Base-by-base conservation (phyloP, 2,329 filamentous ascomycete species). In the Rosellinia necatrix region DNA sequence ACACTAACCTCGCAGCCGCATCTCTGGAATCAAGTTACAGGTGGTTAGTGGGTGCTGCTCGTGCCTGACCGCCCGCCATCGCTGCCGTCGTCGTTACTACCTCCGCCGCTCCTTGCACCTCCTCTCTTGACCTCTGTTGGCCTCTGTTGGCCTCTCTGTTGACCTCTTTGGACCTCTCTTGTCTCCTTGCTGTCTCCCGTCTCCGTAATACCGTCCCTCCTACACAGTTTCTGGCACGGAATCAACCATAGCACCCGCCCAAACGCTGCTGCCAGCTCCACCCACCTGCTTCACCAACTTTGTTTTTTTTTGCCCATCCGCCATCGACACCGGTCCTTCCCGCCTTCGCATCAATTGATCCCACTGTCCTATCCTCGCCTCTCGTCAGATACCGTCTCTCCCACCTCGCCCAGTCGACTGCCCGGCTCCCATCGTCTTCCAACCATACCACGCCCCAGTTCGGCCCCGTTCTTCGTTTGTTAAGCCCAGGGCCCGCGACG, bases 171-270 rank as follows among this genome's bases (percentile, higher is more conserved):
- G n/a, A n/a, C n/a, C n/a, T n/a, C n/a, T n/a, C n/a, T n/a, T n/a
- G n/a, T n/a, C n/a, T n/a, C n/a, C n/a, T n/a, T n/a, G n/a, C n/a
- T n/a, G n/a, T n/a, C n/a, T n/a, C n/a, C n/a, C n/a, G n/a, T n/a
- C n/a, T n/a, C n/a, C n/a, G n/a, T n/a, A n/a, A n/a, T n/a, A n/a
- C n/a, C n/a, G n/a, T n/a, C n/a, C n/a, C n/a, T n/a, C 30, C 30
- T 8, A 34, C 30, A 29, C n/a, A 44, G 43, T 10, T 49, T 17
- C 43, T 58, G 58, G 42, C 50, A 40, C 47, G 51, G 58, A 55
- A 56, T 49, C 49, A 47, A 54, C 55, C 50, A 54, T 58, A 46
- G 51, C 57, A 51, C 50, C 52, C 58, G 47, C 53, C 21, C 32
- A 41, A 34, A 55, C 58, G 46, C 49, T 22, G 49, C 35, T 51